Base-by-base conservation (phyloP, 2,329 filamentous ascomycete species). In the Dactylellina haptotyla region DNA sequence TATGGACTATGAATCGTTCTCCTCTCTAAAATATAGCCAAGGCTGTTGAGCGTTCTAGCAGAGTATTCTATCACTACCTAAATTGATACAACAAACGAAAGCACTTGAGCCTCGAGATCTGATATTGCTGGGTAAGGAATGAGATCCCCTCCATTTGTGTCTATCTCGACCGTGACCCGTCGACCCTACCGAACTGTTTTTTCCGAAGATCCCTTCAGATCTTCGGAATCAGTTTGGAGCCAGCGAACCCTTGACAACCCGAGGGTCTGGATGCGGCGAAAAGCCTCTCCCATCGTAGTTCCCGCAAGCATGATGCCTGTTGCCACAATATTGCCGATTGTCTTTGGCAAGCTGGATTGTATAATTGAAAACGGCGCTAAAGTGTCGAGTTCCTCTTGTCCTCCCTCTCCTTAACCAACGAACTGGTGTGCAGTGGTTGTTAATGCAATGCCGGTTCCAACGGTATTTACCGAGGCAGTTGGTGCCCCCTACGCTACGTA, bases 391-490 rank as follows among this genome's bases (percentile, higher is more conserved):
- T 63, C 50, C 39, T 51, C 57, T 69, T 30, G 14, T 28, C 46
- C 46, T 54, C 41, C n/a, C n/a, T n/a, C n/a, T n/a, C n/a, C n/a
- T n/a, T n/a, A n/a, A n/a, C n/a, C n/a, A n/a, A n/a, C n/a, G n/a
- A n/a, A n/a, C n/a, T n/a, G n/a, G n/a, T n/a, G n/a, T n/a, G n/a
- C n/a, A n/a, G n/a, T n/a, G 43, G 53, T 57, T 63, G 43, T 30
- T 65, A 34, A 72, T 72, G 59, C 59, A 65, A 54, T 64, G 67
- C 67, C 67, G 67, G 67, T 72, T 72, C 59, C 41, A 72, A 72
- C 67, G 59, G 67, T 72, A 64, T 72, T 72, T 72, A 72, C 67
- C 67, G 67, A 72, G 67, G 67, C 51, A 51, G 64, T 18, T 48
- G 20, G 46, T 51, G 53, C 20, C 48, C 43, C 23, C 41, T n/a